phyloP scores from a whole-genome alignment of 1,139 yeast species.

The Saccharomyces hybrid region DNA sequence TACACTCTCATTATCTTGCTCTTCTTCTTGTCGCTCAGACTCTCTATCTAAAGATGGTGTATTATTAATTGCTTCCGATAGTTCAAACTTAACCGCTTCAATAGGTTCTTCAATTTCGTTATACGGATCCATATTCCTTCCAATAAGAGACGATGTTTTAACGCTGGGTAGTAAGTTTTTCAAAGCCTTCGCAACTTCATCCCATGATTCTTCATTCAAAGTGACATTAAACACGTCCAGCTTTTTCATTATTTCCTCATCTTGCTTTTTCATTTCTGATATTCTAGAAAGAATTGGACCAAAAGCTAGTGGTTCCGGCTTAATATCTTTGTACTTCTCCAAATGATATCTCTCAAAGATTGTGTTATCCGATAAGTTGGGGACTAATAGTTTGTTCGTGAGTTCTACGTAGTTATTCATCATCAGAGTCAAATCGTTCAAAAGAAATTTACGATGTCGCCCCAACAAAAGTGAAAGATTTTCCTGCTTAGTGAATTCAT shows the following conservation, averaged over 20 bases:
- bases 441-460: constrained; percentile 23
- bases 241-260: constrained; percentile 23
- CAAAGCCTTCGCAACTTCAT: constrained; percentile 21
- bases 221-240: constrained; percentile 19
- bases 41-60: constrained; percentile 7
- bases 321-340: background rate
- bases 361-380: background rate
- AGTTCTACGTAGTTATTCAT: constrained; percentile 1
- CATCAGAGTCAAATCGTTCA: constrained; percentile 12
- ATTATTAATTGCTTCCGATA: constrained; percentile 1
- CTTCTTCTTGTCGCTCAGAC: constrained; percentile 6
- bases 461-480: constrained; percentile 42
- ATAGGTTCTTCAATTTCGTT: constrained; percentile 42
- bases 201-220: constrained; percentile 26
- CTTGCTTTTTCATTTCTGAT: constrained; percentile 26
- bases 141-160: constrained; percentile 23
- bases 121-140: constrained; percentile 41
- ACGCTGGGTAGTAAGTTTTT: constrained; percentile 23
- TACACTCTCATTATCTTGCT: constrained; percentile 6
- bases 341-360: constrained; percentile 2
- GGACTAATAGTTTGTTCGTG: background rate
- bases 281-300: constrained; percentile 18
- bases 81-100: constrained; percentile 34
- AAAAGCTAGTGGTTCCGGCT: background rate
- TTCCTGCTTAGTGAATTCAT: constrained; percentile 42